A percentile compares a stretch with the other conserved stretches of the same genome.
These are phyloP conservation scores for Punctularia strigosozonata DNA, from an alignment of 768 basidiomycete genomes.

Conservation along the genomic window DNA sequence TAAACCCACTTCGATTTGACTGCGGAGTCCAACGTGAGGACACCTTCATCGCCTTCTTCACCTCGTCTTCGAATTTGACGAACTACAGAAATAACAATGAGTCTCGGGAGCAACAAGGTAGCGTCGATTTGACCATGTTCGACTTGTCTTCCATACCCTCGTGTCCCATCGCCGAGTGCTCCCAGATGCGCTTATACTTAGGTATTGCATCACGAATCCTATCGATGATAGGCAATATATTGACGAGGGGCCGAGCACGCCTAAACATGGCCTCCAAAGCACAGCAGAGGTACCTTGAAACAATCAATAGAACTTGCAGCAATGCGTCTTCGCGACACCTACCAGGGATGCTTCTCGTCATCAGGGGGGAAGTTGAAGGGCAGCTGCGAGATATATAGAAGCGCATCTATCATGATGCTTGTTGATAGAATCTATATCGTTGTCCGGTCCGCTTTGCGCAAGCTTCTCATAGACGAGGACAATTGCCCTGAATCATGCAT, in stretches of 20 bases:
- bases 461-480: neutral
- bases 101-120: too few species aligned
- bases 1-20: too few species aligned
- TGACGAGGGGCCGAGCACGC: neutral
- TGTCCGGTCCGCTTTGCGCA: neutral
- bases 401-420: neutral
- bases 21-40: too few species aligned
- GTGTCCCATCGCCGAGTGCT: neutral
- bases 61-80: too few species aligned
- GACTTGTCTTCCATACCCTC: too few species aligned
- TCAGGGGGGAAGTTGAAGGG: neutral
- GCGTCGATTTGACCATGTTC: too few species aligned
- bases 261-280: too few species aligned
- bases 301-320: too few species aligned
- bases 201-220: neutral
- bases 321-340: too few species aligned
- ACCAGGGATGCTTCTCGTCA: neutral
- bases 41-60: too few species aligned
- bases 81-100: too few species aligned
- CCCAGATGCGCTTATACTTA: neutral
- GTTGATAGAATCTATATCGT: neutral
- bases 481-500: neutral
- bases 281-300: too few species aligned
- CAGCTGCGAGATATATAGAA: neutral
- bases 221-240: neutral